A percentile compares a stretch with the other conserved stretches of the same genome.
phyloP scores from a whole-genome alignment of 306 rosid genomes.

The Fragaria iinumae region DNA sequence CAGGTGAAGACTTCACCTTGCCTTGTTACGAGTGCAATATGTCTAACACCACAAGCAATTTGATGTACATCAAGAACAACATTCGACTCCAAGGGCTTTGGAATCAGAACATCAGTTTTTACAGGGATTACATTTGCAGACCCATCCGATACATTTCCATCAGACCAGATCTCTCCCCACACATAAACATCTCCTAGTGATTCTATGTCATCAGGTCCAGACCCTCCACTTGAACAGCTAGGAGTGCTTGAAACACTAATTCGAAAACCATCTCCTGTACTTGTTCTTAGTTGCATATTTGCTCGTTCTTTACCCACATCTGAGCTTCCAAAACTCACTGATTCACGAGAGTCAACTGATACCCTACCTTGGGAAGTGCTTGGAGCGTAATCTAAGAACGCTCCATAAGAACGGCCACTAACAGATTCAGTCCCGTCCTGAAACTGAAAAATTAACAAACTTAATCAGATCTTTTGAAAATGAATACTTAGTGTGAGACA shows the following conservation, averaged over 20 bases:
- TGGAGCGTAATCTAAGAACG: conserved; percentile 53
- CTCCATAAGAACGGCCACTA: conserved; percentile 46
- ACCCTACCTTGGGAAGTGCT: conserved; percentile 42
- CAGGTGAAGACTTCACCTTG: conserved; percentile 98
- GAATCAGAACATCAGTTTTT: conserved; percentile 60
- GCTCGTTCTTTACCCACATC: conserved; percentile 62
- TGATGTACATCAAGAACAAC: conserved; percentile 92
- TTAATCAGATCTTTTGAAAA: conserved; percentile 14
- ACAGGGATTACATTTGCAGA: conserved; percentile 41
- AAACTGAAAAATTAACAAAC: conserved; percentile 33
- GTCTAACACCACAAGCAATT: conserved; percentile 75
- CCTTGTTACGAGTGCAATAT: conserved; percentile 79
- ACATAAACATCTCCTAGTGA: conserved; percentile 87
- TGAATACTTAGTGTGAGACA: neutral
- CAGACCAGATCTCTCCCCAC: conserved; percentile 90
- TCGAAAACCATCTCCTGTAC: conserved; percentile 78
- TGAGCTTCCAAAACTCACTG: conserved; percentile 43
- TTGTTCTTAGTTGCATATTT: conserved; percentile 71
- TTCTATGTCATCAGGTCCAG: conserved; percentile 91
- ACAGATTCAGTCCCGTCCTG: conserved; percentile 43
- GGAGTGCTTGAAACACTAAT: conserved; percentile 81
- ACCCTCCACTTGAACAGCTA: conserved; percentile 67
- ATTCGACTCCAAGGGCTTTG: conserved; percentile 74
- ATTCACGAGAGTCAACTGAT: conserved; percentile 56
- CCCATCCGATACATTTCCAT: conserved; percentile 55